Conservation (phyloP, 2,329 filamentous ascomycete species). For the Talaromyces piceae region DNA sequence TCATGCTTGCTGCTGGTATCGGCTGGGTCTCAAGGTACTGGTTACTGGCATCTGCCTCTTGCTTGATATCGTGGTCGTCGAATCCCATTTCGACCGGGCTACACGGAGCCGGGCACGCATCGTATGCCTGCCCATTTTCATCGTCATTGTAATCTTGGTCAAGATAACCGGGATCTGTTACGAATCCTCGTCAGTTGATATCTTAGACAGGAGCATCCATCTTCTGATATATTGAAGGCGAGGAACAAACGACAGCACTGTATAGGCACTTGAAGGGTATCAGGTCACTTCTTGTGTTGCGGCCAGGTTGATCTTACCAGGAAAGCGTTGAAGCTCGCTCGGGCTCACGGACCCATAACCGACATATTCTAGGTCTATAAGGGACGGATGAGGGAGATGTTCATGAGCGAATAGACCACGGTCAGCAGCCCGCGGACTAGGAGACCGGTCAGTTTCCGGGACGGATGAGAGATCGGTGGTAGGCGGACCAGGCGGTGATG, state of each 20-base stretch:
- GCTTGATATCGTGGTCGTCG: conserved; percentile 2
- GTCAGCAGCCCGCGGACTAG: conserved; percentile 8
- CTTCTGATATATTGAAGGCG: not conserved
- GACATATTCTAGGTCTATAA: conserved; percentile 16
- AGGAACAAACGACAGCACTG: not conserved
- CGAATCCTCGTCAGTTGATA: not conserved
- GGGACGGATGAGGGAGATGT: not conserved
- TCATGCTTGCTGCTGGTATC: not conserved
- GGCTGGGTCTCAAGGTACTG: not conserved
- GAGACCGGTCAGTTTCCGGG: conserved; percentile 20
- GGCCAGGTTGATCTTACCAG: conserved; percentile 8
- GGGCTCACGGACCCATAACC: conserved; percentile 14
- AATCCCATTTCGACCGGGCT: not conserved
- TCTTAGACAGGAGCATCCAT: not conserved
- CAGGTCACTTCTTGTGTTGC: not conserved
- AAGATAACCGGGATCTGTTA: not conserved
- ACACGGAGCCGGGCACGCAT: not conserved
- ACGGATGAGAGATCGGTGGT: conserved; percentile 15
- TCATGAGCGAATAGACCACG: not conserved
- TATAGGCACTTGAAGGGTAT: not conserved
- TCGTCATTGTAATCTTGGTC: not conserved
- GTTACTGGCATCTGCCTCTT: conserved; percentile 10
- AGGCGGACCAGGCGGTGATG: conserved; percentile 7
- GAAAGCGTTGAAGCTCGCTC: conserved; percentile 19
- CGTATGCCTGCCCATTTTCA: conserved; percentile 5